A percentile compares a stretch with the other conserved stretches of the same genome.
Conservation (phyloP, 2,329 filamentous ascomycete species). For the Decorospora gaudefroyi region DNA sequence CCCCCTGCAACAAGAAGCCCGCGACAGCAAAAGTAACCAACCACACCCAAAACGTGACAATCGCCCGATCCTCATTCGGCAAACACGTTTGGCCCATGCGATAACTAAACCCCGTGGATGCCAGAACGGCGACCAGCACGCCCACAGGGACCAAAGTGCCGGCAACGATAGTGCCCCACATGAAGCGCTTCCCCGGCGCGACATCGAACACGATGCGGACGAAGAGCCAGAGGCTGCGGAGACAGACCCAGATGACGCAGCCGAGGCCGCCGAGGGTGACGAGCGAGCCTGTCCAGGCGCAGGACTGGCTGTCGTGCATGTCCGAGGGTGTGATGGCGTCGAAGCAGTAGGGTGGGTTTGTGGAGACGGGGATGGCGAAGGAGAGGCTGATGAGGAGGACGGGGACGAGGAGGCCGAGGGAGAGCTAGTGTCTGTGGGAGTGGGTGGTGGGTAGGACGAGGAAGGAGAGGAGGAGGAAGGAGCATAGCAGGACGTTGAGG, state of each 20-base stretch:
- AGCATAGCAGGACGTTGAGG: slow-evolving; percentile 67
- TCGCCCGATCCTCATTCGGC: slow-evolving; percentile 42
- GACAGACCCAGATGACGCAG: slow-evolving; percentile 70
- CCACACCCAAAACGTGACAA: slow-evolving; percentile 48
- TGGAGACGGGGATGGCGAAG: slow-evolving; percentile 79
- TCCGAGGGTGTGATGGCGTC: slow-evolving; percentile 84
- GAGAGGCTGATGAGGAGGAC: slow-evolving; percentile 79
- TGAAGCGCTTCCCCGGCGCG: slow-evolving; percentile 37
- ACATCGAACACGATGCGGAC: slow-evolving; percentile 48
- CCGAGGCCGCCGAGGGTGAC: slow-evolving; percentile 78
- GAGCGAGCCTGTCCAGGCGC: slow-evolving; percentile 78
- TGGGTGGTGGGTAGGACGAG: slow-evolving; percentile 76
- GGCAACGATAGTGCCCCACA: slow-evolving; percentile 36
- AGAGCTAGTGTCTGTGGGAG: slow-evolving; percentile 86
- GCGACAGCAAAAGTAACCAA: slow-evolving; percentile 40
- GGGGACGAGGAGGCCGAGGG: slow-evolving; percentile 73
- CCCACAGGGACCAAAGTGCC: slow-evolving; percentile 40
- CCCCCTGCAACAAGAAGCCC: slow-evolving; percentile 36
- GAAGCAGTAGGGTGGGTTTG: slow-evolving; percentile 74
- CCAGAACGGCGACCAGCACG: slow-evolving; percentile 38
- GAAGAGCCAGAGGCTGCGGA: slow-evolving; percentile 48
- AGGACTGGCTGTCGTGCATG: slow-evolving; percentile 73
- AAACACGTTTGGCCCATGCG: slow-evolving; percentile 46
- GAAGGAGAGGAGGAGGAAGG: slow-evolving; percentile 78
- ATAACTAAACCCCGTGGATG: slow-evolving; percentile 46